Base-by-base conservation (phyloP, 1,139 yeast genomes). In the Geotrichum candidum region DNA sequence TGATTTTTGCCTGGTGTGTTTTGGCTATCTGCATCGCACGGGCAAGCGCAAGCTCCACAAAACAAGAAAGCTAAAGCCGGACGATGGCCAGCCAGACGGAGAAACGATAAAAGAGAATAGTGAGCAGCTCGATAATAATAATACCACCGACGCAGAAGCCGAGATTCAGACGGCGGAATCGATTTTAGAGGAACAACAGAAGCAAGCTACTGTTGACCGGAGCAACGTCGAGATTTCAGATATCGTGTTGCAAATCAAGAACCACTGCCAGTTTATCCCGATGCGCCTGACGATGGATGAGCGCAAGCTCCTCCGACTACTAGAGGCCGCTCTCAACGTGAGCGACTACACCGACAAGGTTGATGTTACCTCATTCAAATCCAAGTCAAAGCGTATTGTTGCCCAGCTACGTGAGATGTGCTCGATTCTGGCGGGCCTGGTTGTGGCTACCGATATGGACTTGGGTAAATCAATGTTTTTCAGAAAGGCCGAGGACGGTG, bases 331-430 rank as follows among this genome's bases (percentile, higher is more conserved):
- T 0, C 74, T 87, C 60, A 82, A 85, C 66, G 94, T 87, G 4
- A 84, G 88, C 18, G 91, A 87, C 68, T 87, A 87, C 71, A 87
- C 91, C 0, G 91, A 87, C 69, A 82, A 84, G 67, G 88, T 87
- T 48, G 94, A 87, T 70, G 84, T 87, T 53, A 70, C 85, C 48
- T 77, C 86, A 1, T 84, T 85, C 67, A 77, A 82, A 6, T 83
- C 90, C 5, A 85, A 86, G 68, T 77, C 88, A 1, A 84, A 81
- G 69, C 78, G 91, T 63, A 86, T 87, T 45, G 84, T 87, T 2
- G 82, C 82, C 23, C 91, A 87, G 72, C 73, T 87, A 65, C 82
- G 83, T 64, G 91, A 87, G 69, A 83, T 87, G 74, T 87, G 94
- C 70, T 85, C 90, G 1, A 86, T 87, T 23, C 74, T 87, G 60